Evolutionary conservation across 305 asterid species (phyloP).

Genomic region (Euphrasia arctica): DNA sequence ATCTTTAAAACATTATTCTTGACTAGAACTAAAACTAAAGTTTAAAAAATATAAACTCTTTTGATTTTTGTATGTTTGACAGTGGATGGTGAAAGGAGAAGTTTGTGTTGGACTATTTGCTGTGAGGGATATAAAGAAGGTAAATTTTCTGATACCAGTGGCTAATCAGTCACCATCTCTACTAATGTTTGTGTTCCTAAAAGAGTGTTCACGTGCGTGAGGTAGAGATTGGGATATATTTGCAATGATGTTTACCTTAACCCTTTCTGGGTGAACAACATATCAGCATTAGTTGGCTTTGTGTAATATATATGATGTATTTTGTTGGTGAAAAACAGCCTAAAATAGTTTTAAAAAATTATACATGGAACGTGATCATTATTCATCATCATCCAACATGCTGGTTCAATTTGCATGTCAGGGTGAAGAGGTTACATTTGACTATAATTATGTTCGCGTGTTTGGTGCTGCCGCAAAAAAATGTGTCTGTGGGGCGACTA

Average conservation of each 20-base stretch:
- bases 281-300: slow-evolving; percentile 15
- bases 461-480: slow-evolving; percentile 96
- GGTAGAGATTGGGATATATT: slow-evolving; percentile 2
- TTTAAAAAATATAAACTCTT: slow-evolving; percentile 19
- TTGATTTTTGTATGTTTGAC: slow-evolving; percentile 26
- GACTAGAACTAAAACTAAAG: slow-evolving; percentile 4
- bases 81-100: slow-evolving; percentile 99
- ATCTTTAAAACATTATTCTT: slow-evolving; percentile 17
- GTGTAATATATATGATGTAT: too few relatives aligned
- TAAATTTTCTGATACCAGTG: slow-evolving; percentile 26
- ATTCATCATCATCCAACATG: slow-evolving; percentile 19
- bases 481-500: slow-evolving; percentile 84
- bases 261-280: not conserved
- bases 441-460: slow-evolving; percentile 86
- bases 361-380: slow-evolving; percentile 14
- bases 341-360: not conserved
- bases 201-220: not conserved
- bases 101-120: slow-evolving; percentile 96
- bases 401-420: slow-evolving; percentile 31
- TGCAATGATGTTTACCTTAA: slow-evolving; percentile 2
- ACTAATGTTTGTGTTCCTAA: not conserved
- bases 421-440: slow-evolving; percentile 96
- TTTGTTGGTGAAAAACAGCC: too few relatives aligned
- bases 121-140: slow-evolving; percentile 81
- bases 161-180: not conserved